Evolutionary conservation across 352 stramenopile species (phyloP).

Genomic region (Pythium dissotocum): DNA sequence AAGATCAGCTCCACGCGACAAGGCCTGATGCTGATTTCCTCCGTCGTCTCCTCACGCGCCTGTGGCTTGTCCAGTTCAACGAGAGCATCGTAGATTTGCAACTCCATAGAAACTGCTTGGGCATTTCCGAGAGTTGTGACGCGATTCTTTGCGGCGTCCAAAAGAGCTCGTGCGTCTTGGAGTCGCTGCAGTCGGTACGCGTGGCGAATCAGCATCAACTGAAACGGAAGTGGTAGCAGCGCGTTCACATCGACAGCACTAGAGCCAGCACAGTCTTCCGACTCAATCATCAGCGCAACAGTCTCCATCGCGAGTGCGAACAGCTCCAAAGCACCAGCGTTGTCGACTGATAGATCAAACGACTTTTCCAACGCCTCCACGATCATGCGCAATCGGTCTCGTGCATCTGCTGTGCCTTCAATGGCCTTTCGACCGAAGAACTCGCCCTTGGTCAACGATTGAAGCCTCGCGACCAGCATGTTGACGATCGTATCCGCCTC

Average conservation of each 20-base stretch:
- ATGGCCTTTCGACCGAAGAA: constrained; percentile 33
- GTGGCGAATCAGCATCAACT: constrained; percentile 11
- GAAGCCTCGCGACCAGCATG: constrained; percentile 39
- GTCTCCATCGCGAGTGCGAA: constrained; percentile 43
- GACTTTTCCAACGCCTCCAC: constrained; percentile 43
- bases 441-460: constrained; percentile 24
- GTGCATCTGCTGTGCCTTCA: constrained; percentile 33
- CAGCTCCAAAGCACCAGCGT: constrained; percentile 28
- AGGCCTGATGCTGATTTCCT: background rate
- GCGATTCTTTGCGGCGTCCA: background rate
- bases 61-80: background rate
- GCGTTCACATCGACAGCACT: background rate
- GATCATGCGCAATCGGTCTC: constrained; percentile 39
- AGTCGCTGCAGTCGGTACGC: background rate
- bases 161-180: background rate
- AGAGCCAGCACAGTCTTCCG: background rate
- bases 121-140: background rate
- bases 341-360: constrained; percentile 3
- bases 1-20: background rate
- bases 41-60: background rate
- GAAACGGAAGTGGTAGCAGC: constrained; percentile 3
- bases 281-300: constrained; percentile 29
- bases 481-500: constrained; percentile 41
- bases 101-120: background rate
- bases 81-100: background rate